A percentile compares a stretch with the other conserved stretches of the same genome.
These are phyloP conservation scores for Ustilago loliicola DNA, from an alignment of 1,284 basidiomycete species.

Conservation along the genomic window DNA sequence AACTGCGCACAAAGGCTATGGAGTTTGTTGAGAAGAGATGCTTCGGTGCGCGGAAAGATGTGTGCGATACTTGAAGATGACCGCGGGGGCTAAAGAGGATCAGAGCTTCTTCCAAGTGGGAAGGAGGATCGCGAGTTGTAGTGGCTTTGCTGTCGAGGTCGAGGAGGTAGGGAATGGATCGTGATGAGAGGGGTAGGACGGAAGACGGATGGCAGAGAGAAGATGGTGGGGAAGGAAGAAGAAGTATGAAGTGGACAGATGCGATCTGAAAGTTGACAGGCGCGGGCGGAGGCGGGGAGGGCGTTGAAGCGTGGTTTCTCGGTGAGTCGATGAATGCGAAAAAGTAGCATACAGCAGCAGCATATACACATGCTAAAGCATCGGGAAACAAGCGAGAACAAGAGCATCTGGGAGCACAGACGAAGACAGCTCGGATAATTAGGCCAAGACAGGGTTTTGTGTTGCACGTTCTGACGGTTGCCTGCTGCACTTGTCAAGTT, in stretches of 20 bases:
- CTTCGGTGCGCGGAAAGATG: too few relatives aligned
- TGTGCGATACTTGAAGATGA: too few relatives aligned
- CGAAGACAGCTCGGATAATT: slow-evolving; percentile 1
- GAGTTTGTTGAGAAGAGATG: too few relatives aligned
- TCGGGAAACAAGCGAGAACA: background rate
- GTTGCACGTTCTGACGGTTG: slow-evolving; percentile 1
- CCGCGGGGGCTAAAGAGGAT: too few relatives aligned
- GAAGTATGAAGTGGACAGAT: background rate
- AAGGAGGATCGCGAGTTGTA: background rate
- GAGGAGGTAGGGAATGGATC: background rate
- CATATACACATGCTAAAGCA: background rate
- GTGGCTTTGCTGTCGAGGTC: background rate
- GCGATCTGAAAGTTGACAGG: slow-evolving; percentile 4
- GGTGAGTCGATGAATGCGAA: background rate
- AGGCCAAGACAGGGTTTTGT: background rate
- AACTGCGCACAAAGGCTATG: background rate
- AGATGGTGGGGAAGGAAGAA: background rate
- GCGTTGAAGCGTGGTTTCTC: background rate
- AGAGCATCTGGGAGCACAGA: background rate
- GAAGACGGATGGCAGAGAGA: background rate
- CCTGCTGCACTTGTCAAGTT: background rate
- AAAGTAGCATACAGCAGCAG: background rate
- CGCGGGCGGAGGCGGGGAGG: slow-evolving; percentile 3
- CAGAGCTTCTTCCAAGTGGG: too few relatives aligned
- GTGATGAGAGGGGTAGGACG: too few relatives aligned